A percentile compares a stretch with the other conserved stretches of the same genome.
phyloP scores from a whole-genome alignment of 2,329 filamentous ascomycete species.

The Lachnum nothofagi region DNA sequence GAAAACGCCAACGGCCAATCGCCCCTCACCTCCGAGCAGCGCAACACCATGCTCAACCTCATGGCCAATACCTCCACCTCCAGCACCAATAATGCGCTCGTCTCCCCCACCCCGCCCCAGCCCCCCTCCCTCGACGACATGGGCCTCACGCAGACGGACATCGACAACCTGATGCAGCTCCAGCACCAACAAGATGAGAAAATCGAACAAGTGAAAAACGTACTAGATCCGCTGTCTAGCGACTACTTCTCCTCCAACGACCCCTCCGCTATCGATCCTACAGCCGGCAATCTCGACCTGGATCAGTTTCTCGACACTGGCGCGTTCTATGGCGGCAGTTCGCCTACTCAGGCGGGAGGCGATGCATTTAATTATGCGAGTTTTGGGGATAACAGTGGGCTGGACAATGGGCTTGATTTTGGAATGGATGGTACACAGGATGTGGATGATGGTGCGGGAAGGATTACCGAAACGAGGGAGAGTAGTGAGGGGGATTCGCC shows the following conservation, averaged over 20 bases:
- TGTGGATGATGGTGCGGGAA: slow-evolving; percentile 17
- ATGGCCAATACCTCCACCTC: slow-evolving; percentile 43
- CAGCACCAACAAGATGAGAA: slow-evolving; percentile 74
- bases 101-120: slow-evolving; percentile 32
- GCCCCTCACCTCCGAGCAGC: slow-evolving; percentile 53
- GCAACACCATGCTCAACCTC: slow-evolving; percentile 53
- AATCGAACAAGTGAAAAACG: slow-evolving; percentile 67
- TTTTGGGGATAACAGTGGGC: slow-evolving; percentile 14
- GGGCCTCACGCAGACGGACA: slow-evolving; percentile 64
- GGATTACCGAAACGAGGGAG: slow-evolving; percentile 18
- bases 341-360: slow-evolving; percentile 14
- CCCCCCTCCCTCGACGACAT: slow-evolving; percentile 56
- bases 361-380: slow-evolving; percentile 17
- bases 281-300: slow-evolving; percentile 41
- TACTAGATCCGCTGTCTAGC: slow-evolving; percentile 67
- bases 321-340: slow-evolving; percentile 36
- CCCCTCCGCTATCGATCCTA: slow-evolving; percentile 17
- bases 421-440: slow-evolving; percentile 32
- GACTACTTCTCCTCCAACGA: slow-evolving; percentile 36
- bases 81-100: slow-evolving; percentile 29
- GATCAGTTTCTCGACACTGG: slow-evolving; percentile 45
- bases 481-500: slow-evolving; percentile 23
- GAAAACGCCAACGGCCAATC: slow-evolving; percentile 46
- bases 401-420: slow-evolving; percentile 26
- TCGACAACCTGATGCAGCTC: slow-evolving; percentile 72